Evolutionary conservation across 495 filamentous ascomycete species (phyloP).

Genomic region (Penicillium dipodomyicola): DNA sequence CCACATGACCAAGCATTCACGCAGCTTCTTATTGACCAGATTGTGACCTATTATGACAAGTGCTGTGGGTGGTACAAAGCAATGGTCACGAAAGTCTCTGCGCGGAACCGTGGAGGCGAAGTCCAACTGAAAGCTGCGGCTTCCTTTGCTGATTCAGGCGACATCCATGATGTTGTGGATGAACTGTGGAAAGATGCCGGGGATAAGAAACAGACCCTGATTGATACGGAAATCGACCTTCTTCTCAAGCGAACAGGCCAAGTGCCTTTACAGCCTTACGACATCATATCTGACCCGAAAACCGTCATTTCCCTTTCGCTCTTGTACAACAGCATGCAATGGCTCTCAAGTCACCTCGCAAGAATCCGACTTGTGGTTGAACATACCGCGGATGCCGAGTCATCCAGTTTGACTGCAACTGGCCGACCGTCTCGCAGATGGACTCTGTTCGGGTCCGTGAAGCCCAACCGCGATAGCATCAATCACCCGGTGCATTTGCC

Average conservation of each 20-base stretch:
- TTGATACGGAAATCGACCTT: slow-evolving; percentile 60
- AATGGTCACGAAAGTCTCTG: slow-evolving; percentile 44
- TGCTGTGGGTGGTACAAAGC: slow-evolving; percentile 87
- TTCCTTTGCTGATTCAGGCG: slow-evolving; percentile 63
- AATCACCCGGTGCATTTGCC: slow-evolving; percentile 75
- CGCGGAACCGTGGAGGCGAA: slow-evolving; percentile 36
- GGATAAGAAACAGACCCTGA: slow-evolving; percentile 34
- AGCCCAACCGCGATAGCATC: slow-evolving; percentile 52
- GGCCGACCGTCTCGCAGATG: slow-evolving; percentile 62
- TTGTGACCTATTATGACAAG: slow-evolving; percentile 85
- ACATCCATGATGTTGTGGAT: slow-evolving; percentile 63
- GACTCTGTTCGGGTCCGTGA: slow-evolving; percentile 67
- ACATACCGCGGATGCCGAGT: slow-evolving; percentile 41
- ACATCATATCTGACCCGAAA: slow-evolving; percentile 88
- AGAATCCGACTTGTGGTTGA: slow-evolving; percentile 71
- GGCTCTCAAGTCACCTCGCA: slow-evolving; percentile 78
- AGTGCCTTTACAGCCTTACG: slow-evolving; percentile 62
- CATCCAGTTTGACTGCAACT: slow-evolving; percentile 36
- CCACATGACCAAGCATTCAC: slow-evolving; percentile 96
- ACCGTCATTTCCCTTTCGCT: slow-evolving; percentile 79
- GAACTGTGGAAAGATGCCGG: slow-evolving; percentile 54
- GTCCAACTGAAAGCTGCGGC: slow-evolving; percentile 69
- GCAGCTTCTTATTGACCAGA: slow-evolving; percentile 82
- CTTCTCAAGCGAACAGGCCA: slow-evolving; percentile 65
- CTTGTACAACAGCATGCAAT: slow-evolving; percentile 96